Evolutionary conservation across 2,329 filamentous ascomycete species (phyloP).

Genomic region (Dothistroma pini): DNA sequence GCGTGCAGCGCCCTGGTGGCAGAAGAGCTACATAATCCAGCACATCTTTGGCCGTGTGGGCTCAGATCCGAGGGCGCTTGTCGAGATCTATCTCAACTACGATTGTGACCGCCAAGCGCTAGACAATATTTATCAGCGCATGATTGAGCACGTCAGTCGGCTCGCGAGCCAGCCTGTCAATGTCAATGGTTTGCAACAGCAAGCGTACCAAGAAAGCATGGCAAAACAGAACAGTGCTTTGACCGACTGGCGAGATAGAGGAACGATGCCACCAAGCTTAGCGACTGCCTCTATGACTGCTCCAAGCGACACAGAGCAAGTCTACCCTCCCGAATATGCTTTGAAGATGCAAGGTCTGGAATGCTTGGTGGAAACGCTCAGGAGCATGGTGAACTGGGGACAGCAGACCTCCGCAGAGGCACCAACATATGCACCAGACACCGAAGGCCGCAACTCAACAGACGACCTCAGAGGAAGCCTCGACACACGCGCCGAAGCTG

Average conservation of each 20-base stretch:
- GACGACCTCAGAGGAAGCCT: slow-evolving; percentile 69
- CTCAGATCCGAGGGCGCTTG: slow-evolving; percentile 79
- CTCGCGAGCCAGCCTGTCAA: slow-evolving; percentile 76
- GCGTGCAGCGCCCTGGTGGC: slow-evolving; percentile 77
- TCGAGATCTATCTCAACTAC: slow-evolving; percentile 97
- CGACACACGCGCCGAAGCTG: slow-evolving; percentile 58
- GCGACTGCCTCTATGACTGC: slow-evolving; percentile 70
- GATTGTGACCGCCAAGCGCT: slow-evolving; percentile 90
- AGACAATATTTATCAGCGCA: slow-evolving; percentile 92
- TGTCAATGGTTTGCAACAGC: slow-evolving; percentile 73
- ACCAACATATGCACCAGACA: slow-evolving; percentile 40
- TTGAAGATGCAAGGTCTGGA: slow-evolving; percentile 88
- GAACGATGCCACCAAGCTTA: slow-evolving; percentile 81
- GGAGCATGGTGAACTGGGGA: slow-evolving; percentile 92
- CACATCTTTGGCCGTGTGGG: slow-evolving; percentile 79
- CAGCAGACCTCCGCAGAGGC: slow-evolving; percentile 58
- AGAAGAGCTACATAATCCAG: slow-evolving; percentile 84
- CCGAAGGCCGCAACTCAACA: slow-evolving; percentile 50
- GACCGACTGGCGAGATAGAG: slow-evolving; percentile 79
- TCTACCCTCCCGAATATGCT: slow-evolving; percentile 82
- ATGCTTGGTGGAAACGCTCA: slow-evolving; percentile 79
- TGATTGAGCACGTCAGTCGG: slow-evolving; percentile 89
- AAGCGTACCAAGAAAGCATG: slow-evolving; percentile 78
- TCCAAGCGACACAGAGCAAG: slow-evolving; percentile 53
- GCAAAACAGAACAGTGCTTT: slow-evolving; percentile 44